A percentile compares a stretch with the other conserved stretches of the same genome.
Evolutionary conservation across 352 stramenopile genomes (phyloP).

Genomic region (Aphanomyces euteiches): DNA sequence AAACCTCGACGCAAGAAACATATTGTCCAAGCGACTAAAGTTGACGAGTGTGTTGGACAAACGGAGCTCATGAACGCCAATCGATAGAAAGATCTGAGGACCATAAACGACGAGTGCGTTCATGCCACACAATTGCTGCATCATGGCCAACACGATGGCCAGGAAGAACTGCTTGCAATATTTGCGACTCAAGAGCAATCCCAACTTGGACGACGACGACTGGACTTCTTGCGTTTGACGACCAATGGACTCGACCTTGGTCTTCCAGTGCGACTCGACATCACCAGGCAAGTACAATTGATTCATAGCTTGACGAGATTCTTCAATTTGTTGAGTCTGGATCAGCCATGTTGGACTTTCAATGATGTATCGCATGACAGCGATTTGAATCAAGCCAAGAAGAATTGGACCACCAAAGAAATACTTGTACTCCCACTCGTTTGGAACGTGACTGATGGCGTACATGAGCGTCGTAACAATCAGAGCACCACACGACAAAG

Average conservation of each 20-base stretch:
- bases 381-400: constrained; percentile 45
- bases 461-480: constrained; percentile 41
- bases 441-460: constrained; percentile 44
- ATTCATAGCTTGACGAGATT: constrained; percentile 35
- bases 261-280: constrained; percentile 31
- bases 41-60: constrained; percentile 27
- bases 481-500: constrained; percentile 46
- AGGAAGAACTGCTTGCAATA: constrained; percentile 28
- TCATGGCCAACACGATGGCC: background rate
- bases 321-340: constrained; percentile 33
- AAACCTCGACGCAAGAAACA: background rate
- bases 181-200: constrained; percentile 35
- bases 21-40: constrained; percentile 10
- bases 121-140: constrained; percentile 27
- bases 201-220: constrained; percentile 6
- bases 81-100: constrained; percentile 1
- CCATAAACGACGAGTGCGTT: constrained; percentile 24
- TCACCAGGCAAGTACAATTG: constrained; percentile 35
- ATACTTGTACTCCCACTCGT: constrained; percentile 46
- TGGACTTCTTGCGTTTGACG: background rate
- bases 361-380: constrained; percentile 37
- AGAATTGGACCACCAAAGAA: constrained; percentile 47
- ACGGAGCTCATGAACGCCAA: constrained; percentile 19
- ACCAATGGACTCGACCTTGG: constrained; percentile 21
- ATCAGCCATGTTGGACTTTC: constrained; percentile 45